Evolutionary conservation across 108 stramenopile species (phyloP).

Genomic region (Aurantiochytrium sp.): DNA sequence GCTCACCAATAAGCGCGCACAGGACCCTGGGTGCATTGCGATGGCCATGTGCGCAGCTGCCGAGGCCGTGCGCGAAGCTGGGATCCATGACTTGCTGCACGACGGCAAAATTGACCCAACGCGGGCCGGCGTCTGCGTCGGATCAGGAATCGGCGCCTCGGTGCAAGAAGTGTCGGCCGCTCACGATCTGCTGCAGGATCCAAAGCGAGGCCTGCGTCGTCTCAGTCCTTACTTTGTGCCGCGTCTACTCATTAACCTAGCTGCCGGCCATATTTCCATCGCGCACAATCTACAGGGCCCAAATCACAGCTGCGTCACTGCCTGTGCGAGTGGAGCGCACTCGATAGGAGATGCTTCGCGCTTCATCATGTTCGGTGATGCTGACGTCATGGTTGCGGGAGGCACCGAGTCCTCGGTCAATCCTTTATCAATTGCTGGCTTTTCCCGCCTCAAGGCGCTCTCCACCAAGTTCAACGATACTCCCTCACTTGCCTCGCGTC

Average conservation of each 20-base stretch:
- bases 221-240: constrained; percentile 85
- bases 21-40: constrained; percentile 63
- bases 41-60: constrained; percentile 65
- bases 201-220: constrained; percentile 41
- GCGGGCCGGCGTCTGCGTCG: constrained; percentile 66
- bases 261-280: constrained; percentile 61
- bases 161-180: constrained; percentile 66
- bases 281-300: constrained; percentile 68
- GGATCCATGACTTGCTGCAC: constrained; percentile 16
- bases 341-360: constrained; percentile 83
- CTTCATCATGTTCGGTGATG: constrained; percentile 67
- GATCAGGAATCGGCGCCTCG: constrained; percentile 72
- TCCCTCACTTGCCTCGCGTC: constrained; percentile 62
- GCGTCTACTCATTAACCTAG: constrained; percentile 76
- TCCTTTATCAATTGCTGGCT: constrained; percentile 77
- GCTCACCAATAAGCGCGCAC: constrained; percentile 34
- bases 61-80: constrained; percentile 56
- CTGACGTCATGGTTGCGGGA: constrained; percentile 85
- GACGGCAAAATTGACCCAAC: neutral
- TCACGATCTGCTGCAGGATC: constrained; percentile 30
- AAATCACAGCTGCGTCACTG: constrained; percentile 69
- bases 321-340: constrained; percentile 87
- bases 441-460: constrained; percentile 76
- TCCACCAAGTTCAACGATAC: constrained; percentile 64
- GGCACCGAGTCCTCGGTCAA: constrained; percentile 86